Evolutionary conservation across 768 basidiomycete species (phyloP).

Genomic region (Rhodotorula babjevae): DNA sequence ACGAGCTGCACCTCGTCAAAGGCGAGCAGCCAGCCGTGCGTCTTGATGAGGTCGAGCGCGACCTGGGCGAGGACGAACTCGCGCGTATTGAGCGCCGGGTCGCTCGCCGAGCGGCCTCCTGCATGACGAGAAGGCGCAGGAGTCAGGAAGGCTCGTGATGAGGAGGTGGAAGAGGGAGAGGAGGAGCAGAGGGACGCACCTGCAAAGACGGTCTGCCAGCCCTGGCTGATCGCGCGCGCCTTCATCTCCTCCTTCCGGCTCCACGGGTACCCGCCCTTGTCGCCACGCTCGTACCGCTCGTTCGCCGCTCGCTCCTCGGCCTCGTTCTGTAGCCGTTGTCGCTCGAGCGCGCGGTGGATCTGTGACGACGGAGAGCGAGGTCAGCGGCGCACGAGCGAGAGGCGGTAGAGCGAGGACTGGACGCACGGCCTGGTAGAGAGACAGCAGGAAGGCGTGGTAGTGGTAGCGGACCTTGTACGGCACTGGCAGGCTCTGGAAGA

Average conservation of each 20-base stretch:
- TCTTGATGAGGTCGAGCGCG: constrained; percentile 52
- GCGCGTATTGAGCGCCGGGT: constrained; percentile 39
- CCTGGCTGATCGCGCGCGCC: constrained; percentile 47
- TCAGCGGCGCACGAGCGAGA: constrained; percentile 43
- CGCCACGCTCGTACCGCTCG: constrained; percentile 15
- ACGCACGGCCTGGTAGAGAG: constrained; percentile 50
- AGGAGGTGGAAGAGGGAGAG: too few relatives aligned
- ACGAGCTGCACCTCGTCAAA: constrained; percentile 63
- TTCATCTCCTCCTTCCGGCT: constrained; percentile 40
- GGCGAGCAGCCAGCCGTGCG: constrained; percentile 54
- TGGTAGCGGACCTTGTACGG: constrained; percentile 58
- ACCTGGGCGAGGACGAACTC: constrained; percentile 52
- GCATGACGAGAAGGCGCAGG: constrained; percentile 9
- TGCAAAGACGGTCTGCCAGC: constrained; percentile 42
- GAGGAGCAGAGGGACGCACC: constrained; percentile 14
- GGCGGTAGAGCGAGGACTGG: constrained; percentile 3
- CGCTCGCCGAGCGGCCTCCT: constrained; percentile 45
- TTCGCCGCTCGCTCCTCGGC: constrained; percentile 39
- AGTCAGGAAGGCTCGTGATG: constrained; percentile 3
- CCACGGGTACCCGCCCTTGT: constrained; percentile 40
- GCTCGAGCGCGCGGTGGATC: constrained; percentile 43
- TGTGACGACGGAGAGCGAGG: constrained; percentile 34
- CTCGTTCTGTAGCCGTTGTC: constrained; percentile 43
- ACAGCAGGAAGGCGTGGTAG: constrained; percentile 58
- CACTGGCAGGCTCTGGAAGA: constrained; percentile 56